A percentile compares a stretch with the other conserved stretches of the same genome.
These are phyloP conservation scores for Didymella arachidicola DNA, from an alignment of 2,329 filamentous ascomycete species.

Conservation along the genomic window DNA sequence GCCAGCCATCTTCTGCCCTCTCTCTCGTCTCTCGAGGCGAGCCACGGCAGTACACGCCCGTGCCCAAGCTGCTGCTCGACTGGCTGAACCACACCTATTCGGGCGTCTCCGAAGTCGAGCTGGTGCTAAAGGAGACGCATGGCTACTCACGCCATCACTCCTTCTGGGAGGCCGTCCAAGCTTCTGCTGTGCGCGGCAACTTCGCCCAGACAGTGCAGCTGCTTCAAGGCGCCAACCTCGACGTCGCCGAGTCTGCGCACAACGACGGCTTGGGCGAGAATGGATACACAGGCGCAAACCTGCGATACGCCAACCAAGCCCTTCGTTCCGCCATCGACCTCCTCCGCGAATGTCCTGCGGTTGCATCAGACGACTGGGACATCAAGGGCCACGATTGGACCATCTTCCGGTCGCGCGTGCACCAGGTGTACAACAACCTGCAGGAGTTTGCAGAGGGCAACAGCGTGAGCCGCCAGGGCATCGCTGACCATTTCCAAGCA, in stretches of 20 bases:
- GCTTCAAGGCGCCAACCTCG: conserved; percentile 79
- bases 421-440: conserved; percentile 73
- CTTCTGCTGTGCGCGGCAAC: conserved; percentile 76
- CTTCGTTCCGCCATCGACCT: conserved; percentile 72
- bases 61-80: conserved; percentile 80
- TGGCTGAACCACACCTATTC: conserved; percentile 84
- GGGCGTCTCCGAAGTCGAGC: conserved; percentile 69
- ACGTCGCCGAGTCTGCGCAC: conserved; percentile 70
- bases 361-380: conserved; percentile 76
- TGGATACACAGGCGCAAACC: conserved; percentile 76
- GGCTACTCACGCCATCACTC: conserved; percentile 77
- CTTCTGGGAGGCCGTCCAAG: conserved; percentile 84
- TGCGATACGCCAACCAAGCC: conserved; percentile 80
- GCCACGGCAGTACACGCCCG: conserved; percentile 53
- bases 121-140: conserved; percentile 69
- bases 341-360: conserved; percentile 75
- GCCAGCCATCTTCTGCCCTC: conserved; percentile 35
- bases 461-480: conserved; percentile 58
- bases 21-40: conserved; percentile 37
- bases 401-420: conserved; percentile 78
- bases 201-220: conserved; percentile 71
- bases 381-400: conserved; percentile 82
- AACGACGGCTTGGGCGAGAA: conserved; percentile 69
- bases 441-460: conserved; percentile 81
- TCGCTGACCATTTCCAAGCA: conserved; percentile 56